Conservation (phyloP, 2,329 filamentous ascomycete genomes). For the Aspergillus fumigatus region DNA sequence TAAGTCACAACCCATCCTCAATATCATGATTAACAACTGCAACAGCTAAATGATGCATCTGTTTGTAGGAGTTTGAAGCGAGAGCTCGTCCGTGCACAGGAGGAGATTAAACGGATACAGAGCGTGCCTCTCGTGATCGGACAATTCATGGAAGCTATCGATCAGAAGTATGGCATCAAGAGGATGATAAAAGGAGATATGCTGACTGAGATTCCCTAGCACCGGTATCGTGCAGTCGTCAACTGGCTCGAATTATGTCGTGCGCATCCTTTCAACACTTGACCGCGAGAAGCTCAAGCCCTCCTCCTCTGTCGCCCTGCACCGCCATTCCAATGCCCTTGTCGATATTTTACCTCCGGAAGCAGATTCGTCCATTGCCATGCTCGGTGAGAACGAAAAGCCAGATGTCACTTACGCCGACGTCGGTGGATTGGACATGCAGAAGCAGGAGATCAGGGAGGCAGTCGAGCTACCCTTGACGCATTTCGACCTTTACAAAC, state of each 20-base stretch:
- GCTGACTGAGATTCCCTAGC: slow-evolving; percentile 44
- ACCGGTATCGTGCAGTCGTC: slow-evolving; percentile 98
- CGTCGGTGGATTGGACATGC: slow-evolving; percentile 97
- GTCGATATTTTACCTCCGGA: slow-evolving; percentile 99
- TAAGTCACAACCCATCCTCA: slow-evolving; percentile 31
- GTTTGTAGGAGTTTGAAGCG: slow-evolving; percentile 78
- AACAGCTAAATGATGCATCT: background rate
- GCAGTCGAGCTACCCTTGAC: slow-evolving; percentile 94
- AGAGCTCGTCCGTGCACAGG: slow-evolving; percentile 92
- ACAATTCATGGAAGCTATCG: slow-evolving; percentile 99
- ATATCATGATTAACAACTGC: background rate
- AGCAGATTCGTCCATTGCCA: slow-evolving; percentile 96
- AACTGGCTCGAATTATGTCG: slow-evolving; percentile 97
- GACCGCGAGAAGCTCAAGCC: slow-evolving; percentile 98
- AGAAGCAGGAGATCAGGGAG: slow-evolving; percentile 98
- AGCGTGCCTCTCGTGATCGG: slow-evolving; percentile 96
- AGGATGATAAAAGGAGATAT: background rate
- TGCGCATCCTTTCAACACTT: slow-evolving; percentile 94
- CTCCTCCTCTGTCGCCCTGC: slow-evolving; percentile 92
- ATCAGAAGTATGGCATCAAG: slow-evolving; percentile 73
- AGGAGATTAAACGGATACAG: slow-evolving; percentile 99
- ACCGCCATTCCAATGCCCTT: slow-evolving; percentile 96
- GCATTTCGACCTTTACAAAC: slow-evolving; percentile 97
- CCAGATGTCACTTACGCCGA: slow-evolving; percentile 97
- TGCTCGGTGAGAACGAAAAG: slow-evolving; percentile 95